Evolutionary conservation across 805 yeast genomes (phyloP), one percentile per base, ranked within the genome.

Genomic region (Wickerhamiella siamensis): DNA sequence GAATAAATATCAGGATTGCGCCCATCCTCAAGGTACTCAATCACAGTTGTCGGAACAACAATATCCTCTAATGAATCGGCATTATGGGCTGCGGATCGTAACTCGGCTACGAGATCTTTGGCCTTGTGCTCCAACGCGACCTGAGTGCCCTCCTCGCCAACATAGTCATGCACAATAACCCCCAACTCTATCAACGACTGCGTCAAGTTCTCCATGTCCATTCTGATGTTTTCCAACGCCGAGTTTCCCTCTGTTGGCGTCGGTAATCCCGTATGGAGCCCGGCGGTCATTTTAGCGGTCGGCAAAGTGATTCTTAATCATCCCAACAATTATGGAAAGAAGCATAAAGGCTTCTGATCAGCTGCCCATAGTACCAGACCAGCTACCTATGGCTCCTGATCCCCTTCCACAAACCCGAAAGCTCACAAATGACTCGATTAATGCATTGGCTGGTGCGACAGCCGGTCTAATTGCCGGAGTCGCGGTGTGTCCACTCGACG

Each of bases 1-100:
- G 97, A 86, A 60, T 91, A 91, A 32, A 91, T 86, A 56, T 91
- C 97, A 0, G 98, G 97, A 56, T 91, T 91, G 51, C 98, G 69
- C 2, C 98, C 98, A 54, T 84, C 94, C 56, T 91, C 97, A 31
- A 91, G 83, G 55, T 91, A 91, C 47, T 80, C 78, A 12, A 86
- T 65, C n/a, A 87, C 87, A 54, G 87, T 95, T 31, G 80, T 59
- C 1, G 95, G 95, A 3, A 59, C 45, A 26, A 33, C 29, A 8
- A 45, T 33, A 20, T 43, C 50, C 12, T 37, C 40, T 20, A 51
- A 40, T 6, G 44, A 39, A 29, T 45, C 43, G 2, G 55, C 48
- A 5, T 39, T 22, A 10, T 26, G 33, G 18, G 43, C 48, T 10
- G 45, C 43, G 20, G 38, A 33, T 18, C 39, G 46, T 16, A 54